These are phyloP conservation scores for Albophoma yamanashiensis DNA, from an alignment of 2,329 filamentous ascomycete genomes.

Conservation along the genomic window DNA sequence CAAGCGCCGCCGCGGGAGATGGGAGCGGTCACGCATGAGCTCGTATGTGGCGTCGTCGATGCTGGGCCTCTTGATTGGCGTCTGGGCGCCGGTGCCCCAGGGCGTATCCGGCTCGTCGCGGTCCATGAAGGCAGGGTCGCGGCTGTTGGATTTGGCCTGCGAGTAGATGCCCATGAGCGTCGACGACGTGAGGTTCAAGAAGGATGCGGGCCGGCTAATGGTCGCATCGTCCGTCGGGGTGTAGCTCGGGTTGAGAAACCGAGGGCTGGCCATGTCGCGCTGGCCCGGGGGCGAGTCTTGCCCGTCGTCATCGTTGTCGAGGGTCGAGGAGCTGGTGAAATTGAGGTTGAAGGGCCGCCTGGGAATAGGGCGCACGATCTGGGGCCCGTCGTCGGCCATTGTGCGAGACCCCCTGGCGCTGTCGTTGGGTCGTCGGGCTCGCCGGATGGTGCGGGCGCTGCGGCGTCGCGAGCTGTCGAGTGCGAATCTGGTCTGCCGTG, in stretches of 20 bases:
- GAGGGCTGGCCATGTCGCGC: constrained; percentile 21
- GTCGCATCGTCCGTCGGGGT: constrained; percentile 20
- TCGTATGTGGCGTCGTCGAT: constrained; percentile 33
- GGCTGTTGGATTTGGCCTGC: constrained; percentile 46
- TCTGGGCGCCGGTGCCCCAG: constrained; percentile 69
- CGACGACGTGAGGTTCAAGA: constrained; percentile 77
- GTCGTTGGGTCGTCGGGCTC: not conserved
- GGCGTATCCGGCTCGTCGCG: constrained; percentile 54
- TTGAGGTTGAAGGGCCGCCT: constrained; percentile 59
- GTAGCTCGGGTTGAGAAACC: constrained; percentile 34
- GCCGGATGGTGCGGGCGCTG: not conserved
- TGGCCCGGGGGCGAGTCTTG: constrained; percentile 11
- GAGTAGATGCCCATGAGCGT: constrained; percentile 90
- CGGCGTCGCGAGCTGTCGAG: not conserved
- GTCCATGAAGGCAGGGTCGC: constrained; percentile 28
- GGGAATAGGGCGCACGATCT: constrained; percentile 58
- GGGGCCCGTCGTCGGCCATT: constrained; percentile 36
- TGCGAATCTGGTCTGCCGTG: not conserved
- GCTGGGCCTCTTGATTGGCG: constrained; percentile 40
- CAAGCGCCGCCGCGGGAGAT: constrained; percentile 20
- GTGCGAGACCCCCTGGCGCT: not conserved
- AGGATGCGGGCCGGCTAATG: constrained; percentile 62
- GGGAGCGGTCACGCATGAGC: constrained; percentile 30
- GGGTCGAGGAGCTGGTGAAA: constrained; percentile 33
- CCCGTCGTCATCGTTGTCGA: constrained; percentile 21